Evolutionary conservation across 257 asterid species (phyloP), one percentile per base, ranked within the genome.

Genomic region (Solanum dulcamara): DNA sequence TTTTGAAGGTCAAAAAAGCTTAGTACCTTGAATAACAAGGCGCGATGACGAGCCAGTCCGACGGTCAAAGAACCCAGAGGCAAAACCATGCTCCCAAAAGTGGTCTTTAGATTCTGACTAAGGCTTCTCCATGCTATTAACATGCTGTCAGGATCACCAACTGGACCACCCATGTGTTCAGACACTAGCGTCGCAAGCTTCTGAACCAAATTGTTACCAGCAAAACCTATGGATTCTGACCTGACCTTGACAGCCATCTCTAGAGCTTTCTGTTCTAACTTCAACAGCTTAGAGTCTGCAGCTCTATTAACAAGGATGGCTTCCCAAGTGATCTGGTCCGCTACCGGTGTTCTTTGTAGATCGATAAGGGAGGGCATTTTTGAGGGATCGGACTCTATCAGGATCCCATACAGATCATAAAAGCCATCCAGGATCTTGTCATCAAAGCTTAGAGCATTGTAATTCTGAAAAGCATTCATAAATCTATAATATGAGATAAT

Each of bases 1-100:
- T 79, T 48, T 46, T 48, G 83, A 48, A 9, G 83, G 83, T 79
- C 83, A 48, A 79, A 86, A 83, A 85, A 85, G 85, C 81, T 85
- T 22, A 30, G 53, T 92, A 95, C 99, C 98, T 96, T 96, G 88
- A 96, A 96, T 85, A 96, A 86, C 91, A 96, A 90, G 11, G 99
- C 98, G 57, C 99, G 96, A 51, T 96, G 99, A 85, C 99, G 99
- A 88, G 99, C 96, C 92, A 96, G 77, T 55, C 99, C 99, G 84
- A 91, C 79, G 12, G 94, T 91, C 88, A 96, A 91, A 83, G 98
- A 95, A 87, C 98, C 98, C 83, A 96, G 93, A 85, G 99, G 98
- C 85, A 95, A 90, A 90, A 96, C 98, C 97, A 95, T 94, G 93
- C 97, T 94, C 87, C 98, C 94, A 44, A 89, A 92, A 84, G 85